phyloP scores from a whole-genome alignment of 164 flowering plant genomes.

The Santalum album region DNA sequence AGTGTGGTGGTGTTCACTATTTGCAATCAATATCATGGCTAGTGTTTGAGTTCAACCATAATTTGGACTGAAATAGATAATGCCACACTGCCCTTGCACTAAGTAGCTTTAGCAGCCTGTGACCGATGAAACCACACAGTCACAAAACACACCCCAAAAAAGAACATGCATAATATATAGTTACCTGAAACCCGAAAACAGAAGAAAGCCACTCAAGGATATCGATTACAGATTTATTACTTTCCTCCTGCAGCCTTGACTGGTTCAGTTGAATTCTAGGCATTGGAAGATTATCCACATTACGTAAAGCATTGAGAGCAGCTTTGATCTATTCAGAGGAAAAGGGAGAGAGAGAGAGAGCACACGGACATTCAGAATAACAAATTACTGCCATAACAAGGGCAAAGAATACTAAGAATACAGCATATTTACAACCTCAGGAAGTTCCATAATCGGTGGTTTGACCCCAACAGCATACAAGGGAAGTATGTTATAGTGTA shows the following conservation, averaged over 20 bases:
- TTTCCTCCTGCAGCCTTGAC: constrained; percentile 22
- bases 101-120: too few relatives aligned
- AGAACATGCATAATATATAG: not conserved
- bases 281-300: constrained; percentile 55
- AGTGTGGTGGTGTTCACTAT: too few relatives aligned
- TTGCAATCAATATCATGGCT: too few relatives aligned
- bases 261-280: constrained; percentile 25
- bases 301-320: constrained; percentile 62
- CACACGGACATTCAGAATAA: not conserved
- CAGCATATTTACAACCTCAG: constrained; percentile 55
- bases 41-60: too few relatives aligned
- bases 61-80: too few relatives aligned
- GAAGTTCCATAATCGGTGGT: constrained; percentile 85
- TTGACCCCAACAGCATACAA: constrained; percentile 59
- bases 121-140: too few relatives aligned
- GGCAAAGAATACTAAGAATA: not conserved
- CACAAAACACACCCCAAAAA: too few relatives aligned
- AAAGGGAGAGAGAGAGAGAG: not conserved
- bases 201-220: constrained; percentile 90
- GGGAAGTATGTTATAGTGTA: constrained; percentile 85
- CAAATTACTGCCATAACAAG: not conserved
- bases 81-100: too few relatives aligned
- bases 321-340: constrained; percentile 62
- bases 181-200: constrained; percentile 94
- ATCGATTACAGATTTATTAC: constrained; percentile 47